phyloP scores from a whole-genome alignment of 208 protist genomes.

The Wallacemonas sp. region DNA sequence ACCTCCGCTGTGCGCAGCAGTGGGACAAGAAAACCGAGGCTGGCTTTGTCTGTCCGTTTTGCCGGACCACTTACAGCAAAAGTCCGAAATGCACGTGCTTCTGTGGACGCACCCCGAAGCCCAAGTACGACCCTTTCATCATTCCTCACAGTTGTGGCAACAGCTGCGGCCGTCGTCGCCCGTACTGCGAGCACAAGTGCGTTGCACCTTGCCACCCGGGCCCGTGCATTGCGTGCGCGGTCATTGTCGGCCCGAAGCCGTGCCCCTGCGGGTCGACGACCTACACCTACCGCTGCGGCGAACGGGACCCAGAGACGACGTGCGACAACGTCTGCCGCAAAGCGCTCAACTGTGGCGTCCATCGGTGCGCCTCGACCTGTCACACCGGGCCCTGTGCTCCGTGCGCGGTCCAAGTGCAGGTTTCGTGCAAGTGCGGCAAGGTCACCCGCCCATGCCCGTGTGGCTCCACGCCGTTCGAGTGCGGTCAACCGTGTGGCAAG shows the following conservation, averaged over 20 bases:
- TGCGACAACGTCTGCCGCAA: conserved; percentile 55
- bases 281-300: conserved; percentile 70
- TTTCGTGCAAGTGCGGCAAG: conserved; percentile 50
- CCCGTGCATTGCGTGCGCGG: conserved; percentile 54
- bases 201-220: conserved; percentile 72
- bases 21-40: conserved; percentile 41
- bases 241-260: conserved; percentile 34
- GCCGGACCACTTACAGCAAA: conserved; percentile 27
- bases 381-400: conserved; percentile 48
- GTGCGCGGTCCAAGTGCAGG: conserved; percentile 27
- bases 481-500: conserved; percentile 46
- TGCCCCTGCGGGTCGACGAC: conserved; percentile 69
- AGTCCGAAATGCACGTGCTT: conserved; percentile 56
- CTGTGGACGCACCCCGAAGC: conserved; percentile 62
- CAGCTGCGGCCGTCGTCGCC: conserved; percentile 44
- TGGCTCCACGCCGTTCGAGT: conserved; percentile 21
- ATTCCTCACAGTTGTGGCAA: conserved; percentile 80
- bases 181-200: conserved; percentile 58
- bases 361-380: conserved; percentile 48
- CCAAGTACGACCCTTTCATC: conserved; percentile 62
- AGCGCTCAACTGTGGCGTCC: conserved; percentile 47
- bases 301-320: conserved; percentile 53
- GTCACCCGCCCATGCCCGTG: background rate
- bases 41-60: conserved; percentile 58
- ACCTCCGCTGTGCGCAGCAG: conserved; percentile 67